Base-by-base conservation (phyloP, 371 early-diverging fungal species). In the Mortierella sp. region DNA sequence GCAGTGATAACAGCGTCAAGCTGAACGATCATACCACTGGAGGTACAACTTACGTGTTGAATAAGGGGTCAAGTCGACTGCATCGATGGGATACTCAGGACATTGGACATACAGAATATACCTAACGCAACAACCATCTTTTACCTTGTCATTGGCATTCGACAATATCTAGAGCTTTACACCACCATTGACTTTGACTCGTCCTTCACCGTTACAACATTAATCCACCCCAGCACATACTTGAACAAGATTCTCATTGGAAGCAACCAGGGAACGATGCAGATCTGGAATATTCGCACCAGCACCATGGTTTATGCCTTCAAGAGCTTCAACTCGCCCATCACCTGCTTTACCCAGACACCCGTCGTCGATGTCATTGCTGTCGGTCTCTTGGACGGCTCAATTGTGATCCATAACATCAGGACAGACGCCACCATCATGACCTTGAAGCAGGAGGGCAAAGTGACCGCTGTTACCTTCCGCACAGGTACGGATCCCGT, bases 181-280 rank as follows among this genome's bases (percentile, higher is more conserved):
- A 94, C 94, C 19, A 93, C 93, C 78, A 90, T 98, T 54, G 92
- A 94, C 71, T 97, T 98, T 88, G 95, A 92, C 74, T 88, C 90
- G 13, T 82, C 88, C 8, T 98, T 98, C 88, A 91, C 91, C 34
- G 91, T 94, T 3, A 93, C 96, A 5, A 78, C 91, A 0, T 88
- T 98, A 55, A 88, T 98, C 51, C 99, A 99, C 79, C 99, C 99
- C 46, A 94, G 93, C 89, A 98, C 99, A 0, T 99, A 98, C 89
- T 89, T 98, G 55, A 98, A 99, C 92, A 99, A 99, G 88, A 89
- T 99, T 8, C 89, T 98, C 24, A 88, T 98, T 21, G 97, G 93
- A 34, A 95, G 96, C 80, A 91, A 91, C 16, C 94, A 98, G 81
- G 98, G 98, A 44, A 84, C 91, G 0, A 92, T 98, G 94, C 96